Percentiles rank a stretch among this genome's conserved stretches.
phyloP scores from a whole-genome alignment of 441 rosid species.

The Syzygium syzygioides region DNA sequence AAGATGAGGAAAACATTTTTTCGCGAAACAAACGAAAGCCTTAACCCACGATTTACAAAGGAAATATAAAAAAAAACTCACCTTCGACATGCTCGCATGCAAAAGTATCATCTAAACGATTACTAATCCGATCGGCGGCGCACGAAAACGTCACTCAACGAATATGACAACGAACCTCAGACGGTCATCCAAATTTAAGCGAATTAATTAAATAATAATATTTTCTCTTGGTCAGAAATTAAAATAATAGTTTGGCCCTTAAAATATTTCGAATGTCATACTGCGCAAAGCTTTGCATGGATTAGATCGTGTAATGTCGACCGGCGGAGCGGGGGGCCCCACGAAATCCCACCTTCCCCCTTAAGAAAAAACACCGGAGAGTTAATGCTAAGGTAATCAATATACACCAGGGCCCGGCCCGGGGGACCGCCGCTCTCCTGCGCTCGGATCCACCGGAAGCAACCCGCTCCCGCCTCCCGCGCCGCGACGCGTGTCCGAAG shows the following conservation, averaged over 20 bases:
- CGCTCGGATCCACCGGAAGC: background rate
- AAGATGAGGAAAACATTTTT: no score
- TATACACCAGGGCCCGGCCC: no score
- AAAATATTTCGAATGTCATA: accelerated
- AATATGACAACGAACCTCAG: background rate
- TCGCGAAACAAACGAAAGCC: no score
- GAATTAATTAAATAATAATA: accelerated
- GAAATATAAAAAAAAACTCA: background rate
- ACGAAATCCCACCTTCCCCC: background rate
- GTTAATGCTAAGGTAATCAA: background rate
- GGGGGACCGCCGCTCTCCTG: background rate
- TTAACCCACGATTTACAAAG: no score
- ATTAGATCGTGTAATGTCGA: background rate
- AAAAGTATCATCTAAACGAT: background rate
- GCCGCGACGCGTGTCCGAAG: background rate
- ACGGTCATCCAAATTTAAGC: background rate
- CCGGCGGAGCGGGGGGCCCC: background rate
- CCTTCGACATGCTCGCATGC: background rate
- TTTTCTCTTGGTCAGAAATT: background rate
- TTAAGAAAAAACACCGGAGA: background rate
- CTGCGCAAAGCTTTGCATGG: background rate
- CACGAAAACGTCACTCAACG: no score
- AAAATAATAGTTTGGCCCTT: background rate
- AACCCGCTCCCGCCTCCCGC: accelerated
- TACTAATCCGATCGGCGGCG: accelerated